Conservation (phyloP, 2,329 filamentous ascomycete genomes). For the Penicillium sp. region DNA sequence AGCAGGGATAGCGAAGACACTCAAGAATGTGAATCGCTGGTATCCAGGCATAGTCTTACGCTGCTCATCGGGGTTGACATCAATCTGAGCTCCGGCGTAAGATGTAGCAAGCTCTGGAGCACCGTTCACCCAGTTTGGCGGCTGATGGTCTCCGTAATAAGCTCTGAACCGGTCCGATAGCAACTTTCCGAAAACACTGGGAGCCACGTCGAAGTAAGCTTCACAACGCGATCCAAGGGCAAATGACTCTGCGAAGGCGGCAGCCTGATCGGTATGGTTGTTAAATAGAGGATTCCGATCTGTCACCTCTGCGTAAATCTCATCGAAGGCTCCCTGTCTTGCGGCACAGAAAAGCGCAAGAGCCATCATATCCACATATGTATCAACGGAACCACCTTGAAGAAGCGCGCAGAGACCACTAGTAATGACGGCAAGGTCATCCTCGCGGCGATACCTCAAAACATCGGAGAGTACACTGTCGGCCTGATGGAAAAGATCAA, state of each 20-base stretch:
- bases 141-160: slow-evolving; percentile 49
- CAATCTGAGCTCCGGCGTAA: slow-evolving; percentile 54
- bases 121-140: slow-evolving; percentile 53
- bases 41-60: slow-evolving; percentile 47
- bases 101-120: slow-evolving; percentile 52
- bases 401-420: slow-evolving; percentile 38
- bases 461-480: slow-evolving; percentile 32
- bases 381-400: slow-evolving; percentile 39
- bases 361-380: slow-evolving; percentile 55
- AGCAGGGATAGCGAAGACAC: slow-evolving; percentile 63
- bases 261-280: slow-evolving; percentile 62
- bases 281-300: slow-evolving; percentile 63
- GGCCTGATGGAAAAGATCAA: slow-evolving; percentile 43
- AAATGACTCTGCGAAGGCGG: slow-evolving; percentile 64
- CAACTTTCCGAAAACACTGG: slow-evolving; percentile 50
- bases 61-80: slow-evolving; percentile 52
- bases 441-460: slow-evolving; percentile 31
- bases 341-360: slow-evolving; percentile 60
- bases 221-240: slow-evolving; percentile 64
- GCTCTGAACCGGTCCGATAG: slow-evolving; percentile 45
- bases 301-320: slow-evolving; percentile 63
- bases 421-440: slow-evolving; percentile 41
- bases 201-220: slow-evolving; percentile 59
- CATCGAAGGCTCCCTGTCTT: slow-evolving; percentile 58
- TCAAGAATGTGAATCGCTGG: slow-evolving; percentile 57